These are phyloP conservation scores for Gossypium longicalyx DNA, from an alignment of 345 rosid species.

Conservation along the genomic window DNA sequence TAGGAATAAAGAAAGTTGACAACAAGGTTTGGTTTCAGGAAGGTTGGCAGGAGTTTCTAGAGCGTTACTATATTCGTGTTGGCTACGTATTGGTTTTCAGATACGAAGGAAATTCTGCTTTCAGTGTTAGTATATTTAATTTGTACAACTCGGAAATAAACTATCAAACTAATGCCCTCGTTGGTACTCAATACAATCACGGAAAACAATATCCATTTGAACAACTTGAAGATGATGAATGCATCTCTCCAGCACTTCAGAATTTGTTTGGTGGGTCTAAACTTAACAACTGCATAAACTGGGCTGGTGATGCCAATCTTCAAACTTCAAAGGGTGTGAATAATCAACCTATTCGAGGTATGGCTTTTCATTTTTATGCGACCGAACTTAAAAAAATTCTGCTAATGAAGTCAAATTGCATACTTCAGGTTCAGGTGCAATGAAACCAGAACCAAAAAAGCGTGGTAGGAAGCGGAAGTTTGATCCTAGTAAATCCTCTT, in stretches of 20 bases:
- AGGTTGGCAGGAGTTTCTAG: slow-evolving; percentile 85
- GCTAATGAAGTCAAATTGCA: slow-evolving; percentile 26
- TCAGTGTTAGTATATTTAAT: slow-evolving; percentile 71
- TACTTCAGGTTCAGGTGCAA: slow-evolving; percentile 33
- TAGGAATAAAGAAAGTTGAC: slow-evolving; percentile 67
- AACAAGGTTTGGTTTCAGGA: slow-evolving; percentile 74
- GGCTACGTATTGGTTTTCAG: slow-evolving; percentile 78
- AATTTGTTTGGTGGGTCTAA: slow-evolving; percentile 46
- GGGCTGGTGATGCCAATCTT: slow-evolving; percentile 33
- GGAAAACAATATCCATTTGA: slow-evolving; percentile 61
- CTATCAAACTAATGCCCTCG: slow-evolving; percentile 42
- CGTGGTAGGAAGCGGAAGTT: slow-evolving; percentile 56
- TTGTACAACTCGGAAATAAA: slow-evolving; percentile 66
- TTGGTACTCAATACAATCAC: slow-evolving; percentile 31
- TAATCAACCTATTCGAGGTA: slow-evolving; percentile 21
- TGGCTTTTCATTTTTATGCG: slow-evolving; percentile 14
- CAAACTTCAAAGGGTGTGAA: slow-evolving; percentile 27
- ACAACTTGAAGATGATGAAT: slow-evolving; percentile 68
- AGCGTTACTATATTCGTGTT: slow-evolving; percentile 60
- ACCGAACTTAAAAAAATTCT: slow-evolving; percentile 19
- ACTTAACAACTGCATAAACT: slow-evolving; percentile 21
- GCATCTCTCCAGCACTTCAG: slow-evolving; percentile 45
- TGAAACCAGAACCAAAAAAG: slow-evolving; percentile 41
- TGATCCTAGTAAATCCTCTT: slow-evolving; percentile 54
- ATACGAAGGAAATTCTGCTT: slow-evolving; percentile 80